Percentiles rank a stretch among this genome's conserved stretches.
Conservation (phyloP, 352 stramenopile species). For the Thraustochytrium sp. region DNA sequence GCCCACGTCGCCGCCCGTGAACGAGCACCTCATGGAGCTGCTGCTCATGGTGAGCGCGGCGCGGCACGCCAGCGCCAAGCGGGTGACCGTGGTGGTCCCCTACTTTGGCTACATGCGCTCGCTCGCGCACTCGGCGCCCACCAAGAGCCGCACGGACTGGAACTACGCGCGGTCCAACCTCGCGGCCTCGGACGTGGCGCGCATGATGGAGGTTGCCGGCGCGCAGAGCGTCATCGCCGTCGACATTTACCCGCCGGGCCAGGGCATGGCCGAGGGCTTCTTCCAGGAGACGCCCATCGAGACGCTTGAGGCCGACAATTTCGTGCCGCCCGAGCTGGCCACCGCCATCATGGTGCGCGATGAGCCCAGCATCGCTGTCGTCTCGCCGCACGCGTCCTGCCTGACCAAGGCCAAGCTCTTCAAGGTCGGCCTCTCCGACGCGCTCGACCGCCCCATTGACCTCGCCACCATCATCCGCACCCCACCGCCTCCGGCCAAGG, state of each 20-base stretch:
- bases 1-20: slow-evolving; percentile 78
- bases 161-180: slow-evolving; percentile 34
- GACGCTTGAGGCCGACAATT: slow-evolving; percentile 13
- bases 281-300: slow-evolving; percentile 39
- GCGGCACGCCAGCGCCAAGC: slow-evolving; percentile 82
- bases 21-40: slow-evolving; percentile 89
- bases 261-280: slow-evolving; percentile 46
- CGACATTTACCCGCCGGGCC: slow-evolving; percentile 65
- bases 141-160: slow-evolving; percentile 21
- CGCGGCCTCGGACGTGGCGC: slow-evolving; percentile 72
- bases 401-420: slow-evolving; percentile 47
- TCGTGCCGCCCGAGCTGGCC: neutral
- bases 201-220: slow-evolving; percentile 80
- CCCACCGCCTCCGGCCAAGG: slow-evolving; percentile 1
- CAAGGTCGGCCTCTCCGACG: slow-evolving; percentile 81
- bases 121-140: slow-evolving; percentile 15
- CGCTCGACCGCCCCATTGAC: slow-evolving; percentile 42
- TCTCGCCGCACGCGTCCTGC: slow-evolving; percentile 48
- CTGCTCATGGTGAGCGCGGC: slow-evolving; percentile 88
- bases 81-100: slow-evolving; percentile 85
- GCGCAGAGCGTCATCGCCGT: slow-evolving; percentile 81
- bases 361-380: slow-evolving; percentile 44
- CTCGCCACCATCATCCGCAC: slow-evolving; percentile 49
- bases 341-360: slow-evolving; percentile 34
- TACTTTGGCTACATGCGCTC: slow-evolving; percentile 58